phyloP scores from a whole-genome alignment of 768 basidiomycete genomes.

The Cystofilobasidium capitatum region DNA sequence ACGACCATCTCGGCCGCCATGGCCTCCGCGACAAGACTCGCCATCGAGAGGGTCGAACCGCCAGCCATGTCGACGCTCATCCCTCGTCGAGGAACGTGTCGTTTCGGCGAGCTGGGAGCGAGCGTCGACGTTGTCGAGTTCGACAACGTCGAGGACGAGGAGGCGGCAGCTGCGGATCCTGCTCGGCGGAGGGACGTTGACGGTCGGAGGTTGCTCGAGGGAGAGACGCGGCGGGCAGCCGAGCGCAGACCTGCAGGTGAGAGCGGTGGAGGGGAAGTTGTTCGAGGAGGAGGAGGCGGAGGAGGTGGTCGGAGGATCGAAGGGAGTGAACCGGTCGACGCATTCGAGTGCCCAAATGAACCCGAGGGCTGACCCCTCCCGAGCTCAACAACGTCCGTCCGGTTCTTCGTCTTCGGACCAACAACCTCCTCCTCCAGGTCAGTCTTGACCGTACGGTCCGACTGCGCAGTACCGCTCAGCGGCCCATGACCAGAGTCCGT shows the following conservation, averaged over 20 bases:
- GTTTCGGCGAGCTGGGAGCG: neutral
- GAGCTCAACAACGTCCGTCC: neutral
- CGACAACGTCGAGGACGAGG: neutral
- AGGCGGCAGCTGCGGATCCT: neutral
- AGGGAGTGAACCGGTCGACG: neutral
- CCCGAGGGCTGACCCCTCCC: neutral
- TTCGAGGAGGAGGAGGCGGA: neutral
- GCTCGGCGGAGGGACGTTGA: neutral
- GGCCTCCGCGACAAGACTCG: neutral
- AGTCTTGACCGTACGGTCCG: neutral
- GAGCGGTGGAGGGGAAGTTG: neutral
- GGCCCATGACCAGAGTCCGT: neutral
- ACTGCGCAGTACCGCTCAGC: neutral
- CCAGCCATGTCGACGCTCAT: slow-evolving; percentile 12
- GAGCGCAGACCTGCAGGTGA: neutral
- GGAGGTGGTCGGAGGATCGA: slow-evolving; percentile 20
- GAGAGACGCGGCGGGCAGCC: slow-evolving; percentile 13
- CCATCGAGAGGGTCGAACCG: neutral
- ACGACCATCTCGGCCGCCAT: slow-evolving; percentile 1
- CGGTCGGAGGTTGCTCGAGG: neutral
- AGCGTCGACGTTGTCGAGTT: too few species aligned
- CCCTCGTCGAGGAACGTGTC: slow-evolving; percentile 6
- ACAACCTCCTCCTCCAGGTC: neutral
- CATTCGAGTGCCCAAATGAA: neutral
- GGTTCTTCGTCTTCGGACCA: neutral